A percentile compares a stretch with the other conserved stretches of the same genome.
Conservation (phyloP, 208 protist species). For the Leishmania aethiopica region DNA sequence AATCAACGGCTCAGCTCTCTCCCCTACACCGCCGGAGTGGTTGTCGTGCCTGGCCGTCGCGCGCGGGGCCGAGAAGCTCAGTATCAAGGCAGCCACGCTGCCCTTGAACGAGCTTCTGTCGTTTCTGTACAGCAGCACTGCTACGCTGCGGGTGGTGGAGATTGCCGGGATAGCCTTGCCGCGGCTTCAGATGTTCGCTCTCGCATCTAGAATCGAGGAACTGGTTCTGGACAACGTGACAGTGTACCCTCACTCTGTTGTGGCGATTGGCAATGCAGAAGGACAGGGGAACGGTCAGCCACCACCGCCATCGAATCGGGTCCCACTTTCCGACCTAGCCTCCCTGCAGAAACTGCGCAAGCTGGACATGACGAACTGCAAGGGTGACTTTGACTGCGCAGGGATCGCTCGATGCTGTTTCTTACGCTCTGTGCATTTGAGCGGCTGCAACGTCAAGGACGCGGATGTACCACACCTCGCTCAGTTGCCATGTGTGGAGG, state of each 20-base stretch:
- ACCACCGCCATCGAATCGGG: slow-evolving; percentile 1
- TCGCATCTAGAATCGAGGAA: slow-evolving; percentile 21
- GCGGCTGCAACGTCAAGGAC: slow-evolving; percentile 22
- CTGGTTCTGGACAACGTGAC: slow-evolving; percentile 28
- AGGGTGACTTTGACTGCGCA: slow-evolving; percentile 19
- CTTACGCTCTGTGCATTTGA: slow-evolving; percentile 28
- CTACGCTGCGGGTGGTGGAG: slow-evolving; percentile 26
- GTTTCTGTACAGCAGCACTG: slow-evolving; percentile 19
- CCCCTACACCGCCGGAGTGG: slow-evolving; percentile 10
- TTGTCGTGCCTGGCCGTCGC: slow-evolving; percentile 19
- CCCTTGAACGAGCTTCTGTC: slow-evolving; percentile 33
- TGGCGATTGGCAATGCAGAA: background rate
- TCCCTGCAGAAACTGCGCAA: slow-evolving; percentile 6
- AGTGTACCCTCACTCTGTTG: slow-evolving; percentile 21
- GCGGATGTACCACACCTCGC: slow-evolving; percentile 19
- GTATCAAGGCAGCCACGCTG: slow-evolving; percentile 18
- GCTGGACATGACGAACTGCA: slow-evolving; percentile 26
- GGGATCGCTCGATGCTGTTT: slow-evolving; percentile 21
- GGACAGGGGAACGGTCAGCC: background rate
- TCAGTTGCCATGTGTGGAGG: slow-evolving; percentile 15
- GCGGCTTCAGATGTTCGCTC: slow-evolving; percentile 28
- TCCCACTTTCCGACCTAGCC: slow-evolving; percentile 24
- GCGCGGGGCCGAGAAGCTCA: slow-evolving; percentile 15
- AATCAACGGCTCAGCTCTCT: slow-evolving; percentile 17
- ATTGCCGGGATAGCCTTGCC: slow-evolving; percentile 18